Conservation (phyloP, 1,284 basidiomycete species). For the Ceratobasidium sp. region DNA sequence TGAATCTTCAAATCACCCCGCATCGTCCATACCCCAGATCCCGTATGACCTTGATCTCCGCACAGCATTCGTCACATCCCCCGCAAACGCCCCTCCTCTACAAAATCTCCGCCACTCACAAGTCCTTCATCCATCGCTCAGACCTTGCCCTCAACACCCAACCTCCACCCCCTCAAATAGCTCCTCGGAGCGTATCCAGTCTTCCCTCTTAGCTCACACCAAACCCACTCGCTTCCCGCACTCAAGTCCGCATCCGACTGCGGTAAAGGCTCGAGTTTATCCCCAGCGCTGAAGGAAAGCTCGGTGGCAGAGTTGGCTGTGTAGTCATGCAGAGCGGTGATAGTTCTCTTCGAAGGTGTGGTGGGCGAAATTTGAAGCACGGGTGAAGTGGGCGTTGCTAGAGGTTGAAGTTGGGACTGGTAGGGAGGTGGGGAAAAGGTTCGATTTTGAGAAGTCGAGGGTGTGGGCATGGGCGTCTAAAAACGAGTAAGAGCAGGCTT, state of each 20-base stretch:
- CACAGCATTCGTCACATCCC: too few relatives aligned
- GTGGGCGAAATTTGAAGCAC: background rate
- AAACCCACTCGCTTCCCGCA: constrained; percentile 11
- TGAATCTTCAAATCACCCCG: too few relatives aligned
- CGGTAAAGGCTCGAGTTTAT: background rate
- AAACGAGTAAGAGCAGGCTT: too few relatives aligned
- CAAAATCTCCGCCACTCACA: background rate
- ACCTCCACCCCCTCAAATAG: background rate
- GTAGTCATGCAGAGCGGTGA: background rate
- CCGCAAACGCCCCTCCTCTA: background rate
- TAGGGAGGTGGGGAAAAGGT: too few relatives aligned
- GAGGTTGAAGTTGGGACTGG: background rate
- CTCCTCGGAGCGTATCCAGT: constrained; percentile 13
- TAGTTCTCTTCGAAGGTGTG: background rate
- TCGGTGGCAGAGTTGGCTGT: background rate
- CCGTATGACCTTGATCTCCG: too few relatives aligned
- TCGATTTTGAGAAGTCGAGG: too few relatives aligned
- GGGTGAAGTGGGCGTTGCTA: background rate
- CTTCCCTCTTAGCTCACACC: background rate
- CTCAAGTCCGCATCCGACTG: background rate
- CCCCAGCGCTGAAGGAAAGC: background rate
- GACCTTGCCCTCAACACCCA: too few relatives aligned
- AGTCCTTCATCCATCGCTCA: background rate
- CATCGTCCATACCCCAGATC: too few relatives aligned
- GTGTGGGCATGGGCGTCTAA: too few relatives aligned